A percentile compares a stretch with the other conserved stretches of the same genome.
Conservation (phyloP, 139 green algal species). For the Auxenochlorella pyrenoidosa region DNA sequence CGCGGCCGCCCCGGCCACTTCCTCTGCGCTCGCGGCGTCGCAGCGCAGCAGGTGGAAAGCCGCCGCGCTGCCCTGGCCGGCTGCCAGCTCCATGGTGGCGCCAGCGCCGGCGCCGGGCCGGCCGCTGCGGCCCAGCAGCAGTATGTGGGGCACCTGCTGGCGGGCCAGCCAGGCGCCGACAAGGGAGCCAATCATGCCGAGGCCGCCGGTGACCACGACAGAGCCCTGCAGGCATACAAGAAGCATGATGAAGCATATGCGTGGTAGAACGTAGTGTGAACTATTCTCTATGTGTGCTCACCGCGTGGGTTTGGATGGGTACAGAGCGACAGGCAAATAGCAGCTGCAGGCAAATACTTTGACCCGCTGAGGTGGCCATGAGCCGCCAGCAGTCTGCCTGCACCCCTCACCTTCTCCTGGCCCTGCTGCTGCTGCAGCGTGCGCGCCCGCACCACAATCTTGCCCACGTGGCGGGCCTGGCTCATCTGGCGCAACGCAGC, state of each 20-base stretch:
- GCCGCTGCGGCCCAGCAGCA: conserved; percentile 58
- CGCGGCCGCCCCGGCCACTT: conserved; percentile 14
- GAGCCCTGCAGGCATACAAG: conserved; percentile 1
- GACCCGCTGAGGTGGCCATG: too few relatives aligned
- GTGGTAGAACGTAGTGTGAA: too few relatives aligned
- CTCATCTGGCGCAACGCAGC: conserved; percentile 86
- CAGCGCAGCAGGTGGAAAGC: conserved; percentile 32
- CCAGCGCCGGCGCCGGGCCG: conserved; percentile 18
- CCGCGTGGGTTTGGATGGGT: too few relatives aligned
- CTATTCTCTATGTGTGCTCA: too few relatives aligned
- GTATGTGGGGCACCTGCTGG: conserved; percentile 36
- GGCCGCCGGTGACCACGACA: conserved; percentile 49
- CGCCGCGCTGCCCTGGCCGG: neutral
- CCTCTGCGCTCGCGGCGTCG: conserved; percentile 25
- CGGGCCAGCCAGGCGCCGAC: conserved; percentile 69
- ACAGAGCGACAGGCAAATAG: too few relatives aligned
- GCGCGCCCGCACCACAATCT: conserved; percentile 74
- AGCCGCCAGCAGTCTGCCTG: neutral
- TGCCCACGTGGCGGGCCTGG: conserved; percentile 85
- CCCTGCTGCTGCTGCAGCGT: conserved; percentile 34
- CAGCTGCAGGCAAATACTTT: too few relatives aligned
- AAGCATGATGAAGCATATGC: neutral
- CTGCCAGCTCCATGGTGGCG: neutral
- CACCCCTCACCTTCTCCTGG: neutral
- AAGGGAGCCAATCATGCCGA: conserved; percentile 61